A percentile compares a stretch with the other conserved stretches of the same genome.
Evolutionary conservation across 441 rosid species (phyloP).

Genomic region (Gossypium lobatum): DNA sequence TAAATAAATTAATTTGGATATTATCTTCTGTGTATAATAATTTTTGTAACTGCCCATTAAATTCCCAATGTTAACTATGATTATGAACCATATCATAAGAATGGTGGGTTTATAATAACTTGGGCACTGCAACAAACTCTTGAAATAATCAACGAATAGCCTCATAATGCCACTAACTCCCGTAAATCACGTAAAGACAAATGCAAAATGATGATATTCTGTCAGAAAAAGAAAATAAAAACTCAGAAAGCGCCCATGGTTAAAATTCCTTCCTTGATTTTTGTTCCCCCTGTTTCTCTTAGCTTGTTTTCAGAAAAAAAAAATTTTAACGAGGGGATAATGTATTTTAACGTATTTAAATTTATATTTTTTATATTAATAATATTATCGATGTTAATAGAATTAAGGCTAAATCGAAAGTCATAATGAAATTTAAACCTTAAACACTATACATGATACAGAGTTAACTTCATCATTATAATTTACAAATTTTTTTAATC

Average conservation of each 20-base stretch:
- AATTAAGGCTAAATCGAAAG: rapidly evolving
- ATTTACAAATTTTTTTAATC: no score
- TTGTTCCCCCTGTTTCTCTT: not conserved
- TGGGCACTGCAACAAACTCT: not conserved
- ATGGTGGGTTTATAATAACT: no score
- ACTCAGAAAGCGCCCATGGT: constrained; percentile 9
- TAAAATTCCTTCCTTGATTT: not conserved
- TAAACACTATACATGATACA: no score
- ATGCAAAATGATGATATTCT: not conserved
- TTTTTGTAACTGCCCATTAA: no score
- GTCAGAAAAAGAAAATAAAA: not conserved
- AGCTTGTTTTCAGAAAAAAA: not conserved
- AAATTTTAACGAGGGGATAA: rapidly evolving
- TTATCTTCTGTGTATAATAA: no score
- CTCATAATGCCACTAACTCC: not conserved
- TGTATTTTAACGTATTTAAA: no score
- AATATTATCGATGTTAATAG: rapidly evolving
- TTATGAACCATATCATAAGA: no score
- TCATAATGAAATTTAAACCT: no score
- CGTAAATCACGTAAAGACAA: not conserved
- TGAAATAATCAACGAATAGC: not conserved
- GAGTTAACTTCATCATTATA: no score
- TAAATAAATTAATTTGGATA: no score
- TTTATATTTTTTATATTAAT: no score
- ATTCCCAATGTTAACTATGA: no score